Conservation (phyloP, 2,329 filamentous ascomycete genomes). For the Claviceps pazoutovae region DNA sequence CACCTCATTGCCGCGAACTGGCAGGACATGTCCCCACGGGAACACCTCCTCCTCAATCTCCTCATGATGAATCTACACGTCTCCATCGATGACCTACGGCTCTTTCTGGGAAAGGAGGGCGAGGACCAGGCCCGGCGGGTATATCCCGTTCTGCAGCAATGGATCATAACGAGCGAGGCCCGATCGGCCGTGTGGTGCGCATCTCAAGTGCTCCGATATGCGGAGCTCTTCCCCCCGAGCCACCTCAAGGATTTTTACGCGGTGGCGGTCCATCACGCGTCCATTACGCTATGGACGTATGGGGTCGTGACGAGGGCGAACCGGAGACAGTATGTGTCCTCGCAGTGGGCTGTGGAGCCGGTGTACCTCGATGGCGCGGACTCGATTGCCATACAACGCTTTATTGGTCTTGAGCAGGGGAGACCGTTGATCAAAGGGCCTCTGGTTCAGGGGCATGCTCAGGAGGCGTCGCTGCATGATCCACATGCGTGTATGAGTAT, state of each 20-base stretch:
- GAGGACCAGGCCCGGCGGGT: conserved; percentile 49
- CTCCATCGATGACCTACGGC: conserved; percentile 49
- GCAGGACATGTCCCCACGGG: conserved; percentile 30
- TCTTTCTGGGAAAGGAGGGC: conserved; percentile 51
- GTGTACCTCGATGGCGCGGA: conserved; percentile 45
- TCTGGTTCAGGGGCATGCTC: conserved; percentile 13
- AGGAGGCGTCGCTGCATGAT: conserved; percentile 35
- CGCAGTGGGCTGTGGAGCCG: conserved; percentile 21
- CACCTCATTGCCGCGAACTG: conserved; percentile 28
- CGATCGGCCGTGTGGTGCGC: conserved; percentile 53
- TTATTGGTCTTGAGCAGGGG: conserved; percentile 41
- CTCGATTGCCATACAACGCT: conserved; percentile 38
- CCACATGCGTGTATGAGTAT: conserved; percentile 45
- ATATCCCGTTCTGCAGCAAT: conserved; percentile 44
- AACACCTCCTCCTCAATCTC: conserved; percentile 36
- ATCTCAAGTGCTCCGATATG: conserved; percentile 50
- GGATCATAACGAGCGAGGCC: conserved; percentile 40
- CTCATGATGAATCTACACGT: conserved; percentile 51
- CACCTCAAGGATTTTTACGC: conserved; percentile 52
- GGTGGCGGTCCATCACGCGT: conserved; percentile 54
- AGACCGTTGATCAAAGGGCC: conserved; percentile 33
- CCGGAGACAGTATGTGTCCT: conserved; percentile 16
- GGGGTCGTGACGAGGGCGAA: conserved; percentile 40
- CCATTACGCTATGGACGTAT: conserved; percentile 55
- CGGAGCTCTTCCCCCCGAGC: conserved; percentile 36